Percentiles rank a stretch among this genome's conserved stretches.
Evolutionary conservation across 495 filamentous ascomycete species (phyloP).

Genomic region (Neurospora sp.): DNA sequence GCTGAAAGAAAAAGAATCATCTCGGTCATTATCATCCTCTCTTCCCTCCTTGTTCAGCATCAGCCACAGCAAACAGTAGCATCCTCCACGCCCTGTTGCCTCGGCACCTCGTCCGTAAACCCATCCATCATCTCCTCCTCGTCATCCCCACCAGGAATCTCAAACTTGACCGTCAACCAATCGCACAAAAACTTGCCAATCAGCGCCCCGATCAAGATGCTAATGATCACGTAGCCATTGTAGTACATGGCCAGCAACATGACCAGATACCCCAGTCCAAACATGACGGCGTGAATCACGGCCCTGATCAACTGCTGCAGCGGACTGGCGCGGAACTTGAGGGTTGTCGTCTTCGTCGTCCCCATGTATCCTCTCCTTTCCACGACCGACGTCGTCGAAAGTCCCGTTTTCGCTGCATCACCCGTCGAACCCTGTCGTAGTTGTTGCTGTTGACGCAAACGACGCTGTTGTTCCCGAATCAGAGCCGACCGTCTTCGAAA

Average conservation of each 20-base stretch:
- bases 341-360: slow-evolving; percentile 1
- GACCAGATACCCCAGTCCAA: slow-evolving; percentile 46
- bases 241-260: slow-evolving; percentile 50
- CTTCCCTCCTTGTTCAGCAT: background rate
- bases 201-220: slow-evolving; percentile 43
- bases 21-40: background rate
- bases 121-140: background rate
- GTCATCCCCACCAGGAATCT: background rate
- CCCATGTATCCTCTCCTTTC: background rate
- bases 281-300: slow-evolving; percentile 38
- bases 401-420: background rate
- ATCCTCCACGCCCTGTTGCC: slow-evolving; percentile 12
- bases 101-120: background rate
- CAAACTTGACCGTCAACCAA: slow-evolving; percentile 22
- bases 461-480: background rate
- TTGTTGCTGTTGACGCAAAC: background rate
- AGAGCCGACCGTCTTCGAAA: slow-evolving; percentile 22
- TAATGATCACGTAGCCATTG: slow-evolving; percentile 49
- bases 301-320: slow-evolving; percentile 40
- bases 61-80: slow-evolving; percentile 21
- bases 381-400: background rate
- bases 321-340: slow-evolving; percentile 35
- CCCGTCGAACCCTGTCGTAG: no score
- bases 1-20: background rate
- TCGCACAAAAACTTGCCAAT: slow-evolving; percentile 37